Evolutionary conservation across 2,329 filamentous ascomycete species (phyloP), one percentile per base, ranked within the genome.

Genomic region (Nothomitra cinnamomea): DNA sequence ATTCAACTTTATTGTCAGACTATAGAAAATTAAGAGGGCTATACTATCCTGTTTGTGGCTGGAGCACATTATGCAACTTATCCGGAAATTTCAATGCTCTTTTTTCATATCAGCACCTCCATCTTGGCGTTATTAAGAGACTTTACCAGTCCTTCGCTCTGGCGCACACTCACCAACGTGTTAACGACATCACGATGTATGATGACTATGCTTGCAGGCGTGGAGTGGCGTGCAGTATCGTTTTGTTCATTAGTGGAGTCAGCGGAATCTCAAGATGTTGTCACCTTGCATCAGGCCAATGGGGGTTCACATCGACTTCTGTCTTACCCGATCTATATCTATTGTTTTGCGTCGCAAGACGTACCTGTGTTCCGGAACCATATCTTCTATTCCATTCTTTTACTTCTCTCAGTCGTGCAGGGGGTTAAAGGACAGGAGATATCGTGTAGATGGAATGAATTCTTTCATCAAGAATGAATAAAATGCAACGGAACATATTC

Each of bases 1-100:
- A 94, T 95, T 66, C 86, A 94, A 66, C 78, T 92, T 57, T 90
- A 85, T 70, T 90, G 86, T 68, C 72, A 75, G 17, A 50, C 41
- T 13, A 51, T 54, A 35, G 53, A 54, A 21, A 43, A n/a, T 17
- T 50, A 35, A 43, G 19, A 28, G 5, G 22, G 2, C 24, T 13
- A 15, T 22, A 43, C 10, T 22, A 12, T 49, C 45, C n/a, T 12
- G 24, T 36, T 22, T 47, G 21, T 52, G 12, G 17, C 32, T 25
- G 25, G 45, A 17, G 45, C 45, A 28, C n/a, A n/a, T 35, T 24
- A 13, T 49, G 24, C 25, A 19, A 35, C 28, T 49, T 28, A 17
- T 28, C 32, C 45, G 28, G 21, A 35, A 49, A 24, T 45, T 53
- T 42, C 42, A 25, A 12, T 24, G 19, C 43, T 35, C 41, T 49